Evolutionary conservation across 495 filamentous ascomycete genomes (phyloP), one percentile per base, ranked within the genome.

Genomic region (Usnea hakonensis): DNA sequence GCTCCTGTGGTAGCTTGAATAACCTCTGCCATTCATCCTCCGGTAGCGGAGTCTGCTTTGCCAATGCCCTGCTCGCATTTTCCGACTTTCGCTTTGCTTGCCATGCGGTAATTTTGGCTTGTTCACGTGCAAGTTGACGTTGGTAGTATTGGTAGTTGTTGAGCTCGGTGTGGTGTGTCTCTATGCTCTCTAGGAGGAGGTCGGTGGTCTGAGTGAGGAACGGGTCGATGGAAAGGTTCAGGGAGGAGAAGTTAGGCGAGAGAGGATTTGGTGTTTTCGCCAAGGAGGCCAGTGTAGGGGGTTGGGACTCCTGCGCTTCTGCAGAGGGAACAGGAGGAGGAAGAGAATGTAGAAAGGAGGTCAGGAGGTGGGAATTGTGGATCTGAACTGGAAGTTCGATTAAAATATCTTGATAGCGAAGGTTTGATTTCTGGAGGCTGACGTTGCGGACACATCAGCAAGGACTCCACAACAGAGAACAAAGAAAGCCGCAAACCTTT

Each of bases 131-230:
- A n/a, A 97, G 81, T 69, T 95, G 91, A 59, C 94, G 85, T 77
- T 96, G 90, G 80, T 97, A 95, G 81, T 96, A 98, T 77, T 96
- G 91, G 78, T 90, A 89, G 81, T 98, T 98, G 83, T 97, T 98
- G 72, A 93, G 87, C 77, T 98, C 94, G 55, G 92, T 95, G 76
- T 97, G 91, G 80, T 98, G 94, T 30, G 87, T 85, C 79, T 98
- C 94, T 71, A 98, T 97, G 77, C 86, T 90, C 62, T 98, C 94
- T 61, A 98, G 85, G 30, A 98, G 84, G 65, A 95, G 84, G 71
- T 98, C 92, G 76, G 90, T 94, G 61, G 93, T 95, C 82, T 96
- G 95, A 82, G 96, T 92, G n/a, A 98, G 84, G 81, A 94, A 97
- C 32, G 94, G 94, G 71, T 98, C 94, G 73, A 97, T 93, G 67